These are phyloP conservation scores for Dispira parvispora DNA, from an alignment of 192 early-diverging fungal species.

Conservation along the genomic window DNA sequence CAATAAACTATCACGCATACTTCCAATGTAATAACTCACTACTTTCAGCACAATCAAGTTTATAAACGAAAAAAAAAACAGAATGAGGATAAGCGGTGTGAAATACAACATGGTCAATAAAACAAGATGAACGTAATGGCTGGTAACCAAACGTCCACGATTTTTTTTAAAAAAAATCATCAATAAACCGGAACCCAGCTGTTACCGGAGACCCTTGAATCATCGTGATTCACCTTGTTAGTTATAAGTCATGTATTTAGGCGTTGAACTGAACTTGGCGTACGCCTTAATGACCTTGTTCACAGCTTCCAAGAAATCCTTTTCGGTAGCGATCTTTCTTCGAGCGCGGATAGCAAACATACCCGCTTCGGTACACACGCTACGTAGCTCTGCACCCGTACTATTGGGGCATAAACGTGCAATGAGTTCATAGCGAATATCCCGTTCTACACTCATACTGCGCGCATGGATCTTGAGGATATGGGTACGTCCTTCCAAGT, in stretches of 20 bases:
- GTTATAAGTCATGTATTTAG: constrained; percentile 80
- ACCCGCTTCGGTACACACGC: constrained; percentile 98
- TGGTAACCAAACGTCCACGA: no score
- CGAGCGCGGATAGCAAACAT: constrained; percentile 99
- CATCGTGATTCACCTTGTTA: constrained; percentile 13
- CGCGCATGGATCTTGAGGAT: constrained; percentile 98
- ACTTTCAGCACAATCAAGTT: no score
- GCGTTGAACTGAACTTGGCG: constrained; percentile 95
- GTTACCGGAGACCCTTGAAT: no score
- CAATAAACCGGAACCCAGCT: no score
- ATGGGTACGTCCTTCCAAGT: constrained; percentile 88
- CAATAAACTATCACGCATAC: no score
- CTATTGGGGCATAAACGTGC: constrained; percentile 97
- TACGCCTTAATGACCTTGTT: constrained; percentile 99
- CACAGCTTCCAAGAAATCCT: constrained; percentile 98
- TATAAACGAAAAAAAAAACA: no score
- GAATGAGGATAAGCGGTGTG: no score
- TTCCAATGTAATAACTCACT: no score
- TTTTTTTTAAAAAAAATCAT: no score
- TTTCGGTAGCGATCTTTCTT: constrained; percentile 97
- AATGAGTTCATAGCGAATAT: constrained; percentile 98
- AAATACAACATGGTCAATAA: no score
- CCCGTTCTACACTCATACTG: constrained; percentile 96
- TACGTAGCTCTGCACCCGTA: constrained; percentile 94
- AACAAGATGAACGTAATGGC: no score